A percentile compares a stretch with the other conserved stretches of the same genome.
Conservation (phyloP, 257 asterid species). For the Solanum ossicruentum region DNA sequence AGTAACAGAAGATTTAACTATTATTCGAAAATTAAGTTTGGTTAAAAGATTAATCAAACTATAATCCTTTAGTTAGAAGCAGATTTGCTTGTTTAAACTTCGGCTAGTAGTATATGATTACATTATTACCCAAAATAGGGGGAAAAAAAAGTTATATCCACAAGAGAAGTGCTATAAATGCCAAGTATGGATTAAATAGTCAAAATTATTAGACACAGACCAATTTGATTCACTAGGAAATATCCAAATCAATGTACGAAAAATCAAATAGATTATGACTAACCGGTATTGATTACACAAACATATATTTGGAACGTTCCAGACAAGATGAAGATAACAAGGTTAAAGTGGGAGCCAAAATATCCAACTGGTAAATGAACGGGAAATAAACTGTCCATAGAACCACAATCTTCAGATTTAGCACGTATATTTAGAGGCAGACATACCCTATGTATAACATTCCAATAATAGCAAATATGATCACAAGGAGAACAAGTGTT, state of each 20-base stretch:
- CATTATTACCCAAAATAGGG: neutral
- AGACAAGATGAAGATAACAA: neutral
- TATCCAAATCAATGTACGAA: neutral
- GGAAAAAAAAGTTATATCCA: neutral
- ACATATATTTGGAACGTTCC: neutral
- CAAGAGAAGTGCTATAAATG: neutral
- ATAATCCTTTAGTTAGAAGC: neutral
- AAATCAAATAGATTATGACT: neutral
- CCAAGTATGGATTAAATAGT: neutral
- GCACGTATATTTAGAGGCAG: neutral
- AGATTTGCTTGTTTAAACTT: neutral
- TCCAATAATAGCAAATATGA: conserved; percentile 62
- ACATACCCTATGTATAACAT: conserved; percentile 77
- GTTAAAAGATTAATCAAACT: neutral
- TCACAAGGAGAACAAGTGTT: conserved; percentile 60
- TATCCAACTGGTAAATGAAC: neutral
- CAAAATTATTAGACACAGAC: neutral
- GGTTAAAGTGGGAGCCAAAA: neutral
- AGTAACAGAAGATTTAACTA: neutral
- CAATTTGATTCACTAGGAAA: neutral
- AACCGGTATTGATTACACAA: neutral
- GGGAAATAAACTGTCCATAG: neutral
- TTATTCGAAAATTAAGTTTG: neutral
- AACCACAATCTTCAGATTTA: neutral
- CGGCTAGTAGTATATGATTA: neutral